Conservation (phyloP, 2,329 filamentous ascomycete genomes). For the Penicillium sp. region DNA sequence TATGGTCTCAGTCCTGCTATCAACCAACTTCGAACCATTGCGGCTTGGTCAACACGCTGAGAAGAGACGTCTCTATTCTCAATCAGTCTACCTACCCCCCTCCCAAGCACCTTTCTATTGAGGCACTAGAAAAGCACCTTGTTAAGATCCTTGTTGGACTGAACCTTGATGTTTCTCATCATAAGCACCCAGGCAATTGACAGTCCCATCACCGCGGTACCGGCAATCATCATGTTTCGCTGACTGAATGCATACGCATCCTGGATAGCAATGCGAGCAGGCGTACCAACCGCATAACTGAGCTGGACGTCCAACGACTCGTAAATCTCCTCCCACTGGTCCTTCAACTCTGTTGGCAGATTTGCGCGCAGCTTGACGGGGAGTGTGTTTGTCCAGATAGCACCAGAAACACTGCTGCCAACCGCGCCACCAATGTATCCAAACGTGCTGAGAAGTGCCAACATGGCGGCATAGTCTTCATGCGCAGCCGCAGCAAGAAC, state of each 20-base stretch:
- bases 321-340: conserved; percentile 45
- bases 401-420: conserved; percentile 56
- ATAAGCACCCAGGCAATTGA: conserved; percentile 45
- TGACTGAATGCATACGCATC: conserved; percentile 52
- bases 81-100: not conserved
- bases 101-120: not conserved
- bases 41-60: too few relatives aligned
- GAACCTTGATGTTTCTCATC: conserved; percentile 49
- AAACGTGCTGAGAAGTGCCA: conserved; percentile 58
- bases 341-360: conserved; percentile 39
- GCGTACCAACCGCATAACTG: conserved; percentile 28
- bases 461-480: conserved; percentile 55
- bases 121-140: not conserved
- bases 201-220: conserved; percentile 43
- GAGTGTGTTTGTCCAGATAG: conserved; percentile 63
- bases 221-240: conserved; percentile 52
- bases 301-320: conserved; percentile 49
- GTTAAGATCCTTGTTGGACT: conserved; percentile 7
- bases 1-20: too few relatives aligned
- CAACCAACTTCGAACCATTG: too few relatives aligned
- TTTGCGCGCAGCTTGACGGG: conserved; percentile 46
- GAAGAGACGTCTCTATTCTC: too few relatives aligned
- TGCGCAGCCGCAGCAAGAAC: conserved; percentile 56
- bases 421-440: conserved; percentile 56
- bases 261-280: conserved; percentile 31